These are phyloP conservation scores for Wickerhamiella domercqiae DNA, from an alignment of 805 yeast species.

Conservation along the genomic window DNA sequence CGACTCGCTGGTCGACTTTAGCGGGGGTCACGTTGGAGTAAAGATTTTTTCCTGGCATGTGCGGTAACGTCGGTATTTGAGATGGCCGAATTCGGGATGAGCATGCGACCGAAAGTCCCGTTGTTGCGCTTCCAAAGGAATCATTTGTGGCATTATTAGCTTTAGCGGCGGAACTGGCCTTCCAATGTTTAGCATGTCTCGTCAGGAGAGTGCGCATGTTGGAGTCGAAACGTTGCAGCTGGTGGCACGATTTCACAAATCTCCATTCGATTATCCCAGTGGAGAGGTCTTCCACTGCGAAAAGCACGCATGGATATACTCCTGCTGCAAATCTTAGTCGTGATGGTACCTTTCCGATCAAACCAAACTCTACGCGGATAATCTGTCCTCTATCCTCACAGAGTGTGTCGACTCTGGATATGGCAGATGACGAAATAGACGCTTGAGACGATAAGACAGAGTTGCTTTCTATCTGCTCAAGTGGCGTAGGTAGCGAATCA, in stretches of 20 bases:
- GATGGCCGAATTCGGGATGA: constrained; percentile 49
- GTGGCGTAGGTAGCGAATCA: too few species aligned
- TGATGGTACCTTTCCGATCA: constrained; percentile 4
- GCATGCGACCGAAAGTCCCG: too few species aligned
- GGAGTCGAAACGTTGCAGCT: constrained; percentile 45
- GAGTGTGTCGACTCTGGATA: too few species aligned
- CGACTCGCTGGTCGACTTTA: constrained; percentile 47
- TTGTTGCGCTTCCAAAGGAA: too few species aligned
- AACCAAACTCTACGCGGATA: constrained; percentile 7
- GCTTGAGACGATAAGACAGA: too few species aligned
- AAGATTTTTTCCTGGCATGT: background rate
- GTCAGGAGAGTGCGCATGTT: constrained; percentile 33
- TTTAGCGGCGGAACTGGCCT: too few species aligned
- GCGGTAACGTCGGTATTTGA: constrained; percentile 38
- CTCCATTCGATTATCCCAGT: constrained; percentile 63
- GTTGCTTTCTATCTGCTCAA: too few species aligned
- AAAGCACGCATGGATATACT: constrained; percentile 5
- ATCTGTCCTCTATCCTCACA: too few species aligned
- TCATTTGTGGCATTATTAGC: too few species aligned
- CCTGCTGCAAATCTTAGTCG: constrained; percentile 1
- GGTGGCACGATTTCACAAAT: constrained; percentile 46
- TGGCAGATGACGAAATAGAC: too few species aligned
- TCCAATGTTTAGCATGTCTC: constrained; percentile 20
- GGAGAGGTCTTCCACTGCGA: constrained; percentile 34
- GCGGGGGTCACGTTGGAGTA: background rate